Conservation (phyloP, 2,329 filamentous ascomycete species). For the Neonectria neomacrospora region DNA sequence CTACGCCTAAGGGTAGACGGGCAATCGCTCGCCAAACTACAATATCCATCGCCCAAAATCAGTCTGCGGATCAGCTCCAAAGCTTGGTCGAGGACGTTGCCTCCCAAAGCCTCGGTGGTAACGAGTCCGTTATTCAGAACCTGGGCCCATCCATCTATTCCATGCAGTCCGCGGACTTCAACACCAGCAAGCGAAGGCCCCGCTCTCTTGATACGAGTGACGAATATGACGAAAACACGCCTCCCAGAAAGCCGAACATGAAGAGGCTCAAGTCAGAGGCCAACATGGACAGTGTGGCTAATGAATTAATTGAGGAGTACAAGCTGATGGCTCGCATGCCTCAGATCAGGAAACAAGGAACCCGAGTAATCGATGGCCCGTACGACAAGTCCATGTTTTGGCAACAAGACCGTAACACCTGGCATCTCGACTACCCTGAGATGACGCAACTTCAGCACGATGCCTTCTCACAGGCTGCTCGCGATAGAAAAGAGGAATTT, state of each 20-base stretch:
- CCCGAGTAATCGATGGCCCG: conserved; percentile 67
- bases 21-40: conserved; percentile 37
- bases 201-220: conserved; percentile 61
- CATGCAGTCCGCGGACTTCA: conserved; percentile 51
- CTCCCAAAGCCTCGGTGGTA: conserved; percentile 66
- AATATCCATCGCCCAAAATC: conserved; percentile 55
- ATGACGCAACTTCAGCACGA: conserved; percentile 70
- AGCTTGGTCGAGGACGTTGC: conserved; percentile 63
- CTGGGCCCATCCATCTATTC: conserved; percentile 38
- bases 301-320: conserved; percentile 56
- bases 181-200: conserved; percentile 67
- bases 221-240: conserved; percentile 57
- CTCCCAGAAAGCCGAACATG: conserved; percentile 59
- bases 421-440: conserved; percentile 71
- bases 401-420: conserved; percentile 65
- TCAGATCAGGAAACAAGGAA: conserved; percentile 59
- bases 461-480: conserved; percentile 64
- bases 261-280: conserved; percentile 66
- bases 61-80: conserved; percentile 62
- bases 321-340: conserved; percentile 61
- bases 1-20: conserved; percentile 43
- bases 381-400: conserved; percentile 67
- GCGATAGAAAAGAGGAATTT: conserved; percentile 63
- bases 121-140: conserved; percentile 47
- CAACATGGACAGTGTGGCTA: conserved; percentile 50